A percentile compares a stretch with the other conserved stretches of the same genome.
These are phyloP conservation scores for Gastrolobium villosum DNA, from an alignment of 306 rosid species.

Conservation along the genomic window DNA sequence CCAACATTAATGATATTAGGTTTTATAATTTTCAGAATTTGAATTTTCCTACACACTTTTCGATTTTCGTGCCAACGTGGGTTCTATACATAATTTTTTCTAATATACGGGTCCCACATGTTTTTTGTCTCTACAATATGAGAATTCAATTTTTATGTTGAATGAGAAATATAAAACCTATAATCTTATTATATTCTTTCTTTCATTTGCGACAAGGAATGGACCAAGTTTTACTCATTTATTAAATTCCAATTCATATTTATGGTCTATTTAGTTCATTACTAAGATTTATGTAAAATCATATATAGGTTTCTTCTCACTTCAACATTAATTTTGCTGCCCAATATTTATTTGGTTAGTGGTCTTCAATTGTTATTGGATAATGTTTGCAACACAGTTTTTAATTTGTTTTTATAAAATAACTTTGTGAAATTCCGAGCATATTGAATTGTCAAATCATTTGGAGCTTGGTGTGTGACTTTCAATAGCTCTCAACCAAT, in stretches of 20 bases:
- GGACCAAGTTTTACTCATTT: background rate
- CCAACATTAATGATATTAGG: background rate
- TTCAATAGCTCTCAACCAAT: slow-evolving; percentile 42
- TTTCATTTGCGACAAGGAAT: background rate
- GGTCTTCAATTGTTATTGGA: slow-evolving; percentile 5
- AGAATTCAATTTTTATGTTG: too few species aligned
- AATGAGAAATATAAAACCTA: too few species aligned
- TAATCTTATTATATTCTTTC: slow-evolving; percentile 4
- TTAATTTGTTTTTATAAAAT: background rate
- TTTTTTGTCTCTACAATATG: too few species aligned
- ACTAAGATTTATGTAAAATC: background rate
- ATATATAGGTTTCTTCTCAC: slow-evolving; percentile 16
- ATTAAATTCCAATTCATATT: background rate
- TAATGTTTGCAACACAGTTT: background rate
- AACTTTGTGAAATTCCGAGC: slow-evolving; percentile 24
- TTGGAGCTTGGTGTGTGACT: slow-evolving; percentile 35
- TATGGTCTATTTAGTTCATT: background rate
- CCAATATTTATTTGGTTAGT: background rate
- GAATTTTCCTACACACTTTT: too few species aligned
- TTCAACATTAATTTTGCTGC: slow-evolving; percentile 1
- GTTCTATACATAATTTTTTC: too few species aligned
- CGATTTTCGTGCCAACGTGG: too few species aligned
- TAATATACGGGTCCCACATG: too few species aligned
- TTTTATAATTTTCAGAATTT: too few species aligned
- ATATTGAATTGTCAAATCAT: slow-evolving; percentile 33